These are phyloP conservation scores for Penicillium sp. DNA, from an alignment of 2,329 filamentous ascomycete genomes.

Conservation along the genomic window DNA sequence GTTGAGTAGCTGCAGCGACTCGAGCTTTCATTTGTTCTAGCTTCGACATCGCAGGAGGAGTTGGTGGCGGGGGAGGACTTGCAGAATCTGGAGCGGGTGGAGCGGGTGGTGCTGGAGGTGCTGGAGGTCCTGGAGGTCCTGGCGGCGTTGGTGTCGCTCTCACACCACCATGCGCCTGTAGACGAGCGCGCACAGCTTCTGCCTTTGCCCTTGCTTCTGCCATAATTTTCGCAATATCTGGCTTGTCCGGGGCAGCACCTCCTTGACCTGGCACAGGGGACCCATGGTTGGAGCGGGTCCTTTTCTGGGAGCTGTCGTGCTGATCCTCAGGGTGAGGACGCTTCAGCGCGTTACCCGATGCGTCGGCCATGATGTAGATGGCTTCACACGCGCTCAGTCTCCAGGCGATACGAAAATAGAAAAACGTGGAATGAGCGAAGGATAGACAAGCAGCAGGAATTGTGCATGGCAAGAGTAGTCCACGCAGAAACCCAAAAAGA, in stretches of 20 bases:
- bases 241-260: constrained; percentile 33
- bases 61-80: constrained; percentile 37
- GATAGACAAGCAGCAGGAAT: not conserved
- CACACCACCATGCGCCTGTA: constrained; percentile 40
- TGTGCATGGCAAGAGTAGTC: not conserved
- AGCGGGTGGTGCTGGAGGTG: constrained; percentile 21
- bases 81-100: constrained; percentile 25
- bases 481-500: constrained; percentile 16
- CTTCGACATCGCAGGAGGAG: constrained; percentile 55
- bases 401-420: not conserved
- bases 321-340: constrained; percentile 49
- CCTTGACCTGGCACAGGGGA: constrained; percentile 44
- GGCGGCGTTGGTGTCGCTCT: constrained; percentile 23
- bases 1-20: constrained; percentile 69
- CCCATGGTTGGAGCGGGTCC: constrained; percentile 50
- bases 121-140: constrained; percentile 15
- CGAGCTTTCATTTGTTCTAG: constrained; percentile 77
- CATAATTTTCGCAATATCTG: constrained; percentile 48
- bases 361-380: constrained; percentile 40
- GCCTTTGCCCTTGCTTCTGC: constrained; percentile 50
- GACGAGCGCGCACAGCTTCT: constrained; percentile 47
- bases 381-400: constrained; percentile 9
- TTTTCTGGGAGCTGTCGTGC: constrained; percentile 45
- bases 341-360: constrained; percentile 46
- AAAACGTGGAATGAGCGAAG: not conserved